These are phyloP conservation scores for Sclerotinia glacialis DNA, from an alignment of 2,329 filamentous ascomycete genomes.

Conservation along the genomic window DNA sequence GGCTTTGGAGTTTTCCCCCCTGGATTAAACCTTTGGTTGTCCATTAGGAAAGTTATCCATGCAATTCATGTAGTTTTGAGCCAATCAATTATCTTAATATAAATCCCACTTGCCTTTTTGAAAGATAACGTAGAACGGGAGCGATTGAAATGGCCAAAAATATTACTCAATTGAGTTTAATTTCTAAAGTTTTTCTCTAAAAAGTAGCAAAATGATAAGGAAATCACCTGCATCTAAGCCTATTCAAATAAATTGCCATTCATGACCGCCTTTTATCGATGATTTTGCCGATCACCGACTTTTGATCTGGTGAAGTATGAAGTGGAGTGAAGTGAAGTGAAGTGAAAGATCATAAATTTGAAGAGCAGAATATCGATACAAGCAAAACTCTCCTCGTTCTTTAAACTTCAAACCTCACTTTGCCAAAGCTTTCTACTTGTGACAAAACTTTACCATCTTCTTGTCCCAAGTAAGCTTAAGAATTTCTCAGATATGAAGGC, in stretches of 20 bases:
- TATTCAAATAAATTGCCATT: background rate
- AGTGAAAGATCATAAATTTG: background rate
- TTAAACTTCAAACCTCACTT: background rate
- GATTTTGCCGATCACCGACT: slow-evolving; percentile 1
- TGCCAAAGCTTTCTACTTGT: background rate
- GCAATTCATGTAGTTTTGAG: background rate
- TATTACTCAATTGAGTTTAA: no score
- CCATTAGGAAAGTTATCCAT: background rate
- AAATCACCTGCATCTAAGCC: no score
- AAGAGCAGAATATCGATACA: slow-evolving; percentile 1
- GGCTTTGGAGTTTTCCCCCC: background rate
- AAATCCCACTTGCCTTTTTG: slow-evolving; percentile 14
- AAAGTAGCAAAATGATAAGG: background rate
- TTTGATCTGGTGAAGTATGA: background rate
- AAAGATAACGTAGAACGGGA: background rate
- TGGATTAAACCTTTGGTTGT: background rate
- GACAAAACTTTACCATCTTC: background rate
- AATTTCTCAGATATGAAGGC: slow-evolving; percentile 5
- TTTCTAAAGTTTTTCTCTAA: background rate
- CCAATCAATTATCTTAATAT: slow-evolving; percentile 3
- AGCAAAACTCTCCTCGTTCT: background rate
- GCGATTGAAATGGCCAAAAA: no score
- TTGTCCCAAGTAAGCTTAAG: background rate
- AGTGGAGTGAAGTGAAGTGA: slow-evolving; percentile 9
- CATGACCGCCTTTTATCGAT: background rate